Percentiles rank a stretch among this genome's conserved stretches.
These are phyloP conservation scores for Kazachstania martiniae DNA, from an alignment of 805 yeast genomes.

Conservation along the genomic window DNA sequence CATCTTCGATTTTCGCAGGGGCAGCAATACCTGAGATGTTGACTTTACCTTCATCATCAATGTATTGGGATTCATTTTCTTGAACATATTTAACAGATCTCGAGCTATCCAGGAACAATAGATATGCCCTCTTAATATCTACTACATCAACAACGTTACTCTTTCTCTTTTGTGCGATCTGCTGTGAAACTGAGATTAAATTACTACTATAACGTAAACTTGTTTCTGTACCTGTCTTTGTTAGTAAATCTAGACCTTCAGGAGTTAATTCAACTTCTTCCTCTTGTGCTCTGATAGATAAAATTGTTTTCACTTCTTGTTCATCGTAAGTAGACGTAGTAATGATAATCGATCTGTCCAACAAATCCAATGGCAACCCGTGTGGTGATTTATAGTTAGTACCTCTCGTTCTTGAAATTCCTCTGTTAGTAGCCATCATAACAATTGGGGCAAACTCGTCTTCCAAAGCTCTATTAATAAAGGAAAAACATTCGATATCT, in stretches of 20 bases:
- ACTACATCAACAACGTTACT: conserved; percentile 51
- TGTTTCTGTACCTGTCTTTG: conserved; percentile 84
- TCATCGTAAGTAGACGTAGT: conserved; percentile 70
- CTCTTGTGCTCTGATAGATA: conserved; percentile 83
- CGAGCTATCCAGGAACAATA: conserved; percentile 77
- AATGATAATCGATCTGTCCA: conserved; percentile 88
- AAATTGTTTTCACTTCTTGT: conserved; percentile 78
- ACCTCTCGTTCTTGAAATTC: conserved; percentile 87
- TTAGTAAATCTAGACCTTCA: conserved; percentile 78
- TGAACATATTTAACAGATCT: conserved; percentile 82
- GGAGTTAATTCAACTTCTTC: conserved; percentile 79
- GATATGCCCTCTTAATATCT: conserved; percentile 80
- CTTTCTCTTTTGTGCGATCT: conserved; percentile 76
- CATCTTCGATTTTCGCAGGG: conserved; percentile 10
- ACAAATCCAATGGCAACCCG: conserved; percentile 91
- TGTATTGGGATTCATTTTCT: conserved; percentile 54
- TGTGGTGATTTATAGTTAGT: conserved; percentile 91
- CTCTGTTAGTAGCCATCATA: conserved; percentile 96
- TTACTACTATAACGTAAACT: conserved; percentile 89
- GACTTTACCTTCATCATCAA: conserved; percentile 72
- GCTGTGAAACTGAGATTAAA: conserved; percentile 81
- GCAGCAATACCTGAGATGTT: conserved; percentile 37
- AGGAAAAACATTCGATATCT: conserved; percentile 92
- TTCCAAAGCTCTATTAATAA: conserved; percentile 90
- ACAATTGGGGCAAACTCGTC: conserved; percentile 95